Conservation (phyloP, 148 eudicot genomes). For the Diospyros lotus region DNA sequence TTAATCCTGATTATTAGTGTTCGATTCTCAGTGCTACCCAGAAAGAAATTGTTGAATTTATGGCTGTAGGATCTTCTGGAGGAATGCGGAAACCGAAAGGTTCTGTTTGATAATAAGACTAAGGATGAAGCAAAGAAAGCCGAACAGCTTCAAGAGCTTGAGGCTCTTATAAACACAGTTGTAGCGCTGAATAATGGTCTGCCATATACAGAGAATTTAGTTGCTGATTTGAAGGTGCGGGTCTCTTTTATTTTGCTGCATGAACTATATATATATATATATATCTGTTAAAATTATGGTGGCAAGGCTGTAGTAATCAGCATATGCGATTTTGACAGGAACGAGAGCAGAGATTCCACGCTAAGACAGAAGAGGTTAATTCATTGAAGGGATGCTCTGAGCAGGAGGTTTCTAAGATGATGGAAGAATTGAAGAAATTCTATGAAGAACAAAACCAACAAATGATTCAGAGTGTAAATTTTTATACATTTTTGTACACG, state of each 20-base stretch:
- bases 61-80: conserved; percentile 44
- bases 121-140: conserved; percentile 36
- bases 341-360: conserved; percentile 53
- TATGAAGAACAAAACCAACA: conserved; percentile 70
- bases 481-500: background rate
- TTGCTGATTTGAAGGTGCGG: conserved; percentile 56
- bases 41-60: background rate
- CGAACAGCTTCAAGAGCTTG: conserved; percentile 52
- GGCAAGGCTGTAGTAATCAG: background rate
- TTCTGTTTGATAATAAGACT: conserved; percentile 77
- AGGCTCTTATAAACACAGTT: conserved; percentile 49
- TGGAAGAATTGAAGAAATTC: conserved; percentile 52
- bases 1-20: background rate
- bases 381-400: conserved; percentile 49
- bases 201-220: conserved; percentile 62
- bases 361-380: conserved; percentile 47
- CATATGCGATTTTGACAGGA: conserved; percentile 33
- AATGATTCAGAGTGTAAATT: conserved; percentile 65
- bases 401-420: conserved; percentile 41
- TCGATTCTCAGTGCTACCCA: background rate
- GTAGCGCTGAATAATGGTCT: conserved; percentile 52
- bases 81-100: conserved; percentile 50
- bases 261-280: background rate
- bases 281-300: too few relatives aligned
- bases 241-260: background rate